These are phyloP conservation scores for Hibiscus trionum DNA, from an alignment of 345 rosid species.

Conservation along the genomic window DNA sequence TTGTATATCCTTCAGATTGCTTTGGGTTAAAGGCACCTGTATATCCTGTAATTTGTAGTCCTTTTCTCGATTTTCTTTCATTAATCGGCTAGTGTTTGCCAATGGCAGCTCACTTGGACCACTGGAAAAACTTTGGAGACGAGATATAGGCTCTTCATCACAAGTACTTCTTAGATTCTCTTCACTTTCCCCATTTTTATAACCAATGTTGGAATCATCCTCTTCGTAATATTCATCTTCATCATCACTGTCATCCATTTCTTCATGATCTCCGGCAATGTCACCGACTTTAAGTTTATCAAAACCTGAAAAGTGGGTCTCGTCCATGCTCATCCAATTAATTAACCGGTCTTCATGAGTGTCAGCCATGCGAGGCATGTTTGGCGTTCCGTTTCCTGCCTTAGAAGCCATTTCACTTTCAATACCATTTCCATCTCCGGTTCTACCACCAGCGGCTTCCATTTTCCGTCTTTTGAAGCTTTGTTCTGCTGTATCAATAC, in stretches of 20 bases:
- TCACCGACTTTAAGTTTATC: slow-evolving; percentile 21
- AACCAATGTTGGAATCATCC: slow-evolving; percentile 10
- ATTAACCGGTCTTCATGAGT: slow-evolving; percentile 20
- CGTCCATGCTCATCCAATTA: slow-evolving; percentile 41
- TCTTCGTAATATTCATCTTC: slow-evolving; percentile 25
- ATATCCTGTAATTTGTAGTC: slow-evolving; percentile 4
- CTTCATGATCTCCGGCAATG: slow-evolving; percentile 20
- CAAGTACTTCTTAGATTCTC: slow-evolving; percentile 3
- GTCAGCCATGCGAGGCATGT: not conserved
- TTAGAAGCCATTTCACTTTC: slow-evolving; percentile 15
- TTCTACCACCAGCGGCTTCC: slow-evolving; percentile 5
- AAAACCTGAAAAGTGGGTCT: slow-evolving; percentile 18
- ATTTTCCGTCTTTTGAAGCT: slow-evolving; percentile 29
- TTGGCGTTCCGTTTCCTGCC: slow-evolving; percentile 5
- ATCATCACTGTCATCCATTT: slow-evolving; percentile 27
- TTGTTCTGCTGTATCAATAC: slow-evolving; percentile 17
- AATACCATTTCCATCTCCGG: slow-evolving; percentile 14
- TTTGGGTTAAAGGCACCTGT: slow-evolving; percentile 1
- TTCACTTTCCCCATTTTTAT: slow-evolving; percentile 11
- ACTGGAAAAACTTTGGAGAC: slow-evolving; percentile 9
- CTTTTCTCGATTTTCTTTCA: slow-evolving; percentile 6
- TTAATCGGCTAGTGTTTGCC: slow-evolving; percentile 7
- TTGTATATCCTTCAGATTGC: not conserved
- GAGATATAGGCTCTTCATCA: slow-evolving; percentile 3
- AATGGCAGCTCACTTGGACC: not conserved